Evolutionary conservation across 352 stramenopile species (phyloP), one percentile per base, ranked within the genome.

Genomic region (Phytophthora hibernalis): DNA sequence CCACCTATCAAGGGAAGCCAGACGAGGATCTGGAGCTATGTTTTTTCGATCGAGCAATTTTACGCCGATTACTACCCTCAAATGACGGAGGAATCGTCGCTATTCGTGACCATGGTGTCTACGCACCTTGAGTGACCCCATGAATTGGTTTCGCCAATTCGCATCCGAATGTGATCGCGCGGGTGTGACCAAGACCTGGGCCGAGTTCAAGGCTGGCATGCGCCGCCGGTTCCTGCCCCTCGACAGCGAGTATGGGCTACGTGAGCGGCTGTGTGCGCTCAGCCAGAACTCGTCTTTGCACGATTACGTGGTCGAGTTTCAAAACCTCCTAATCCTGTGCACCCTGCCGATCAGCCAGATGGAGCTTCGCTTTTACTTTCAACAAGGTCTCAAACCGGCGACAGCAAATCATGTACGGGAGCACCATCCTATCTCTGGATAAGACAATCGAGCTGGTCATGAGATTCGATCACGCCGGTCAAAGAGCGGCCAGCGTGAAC

Each of bases 101-200:
- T 31, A 12, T 49, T 59, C 18, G 37, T 59, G 7, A 38, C 13
- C 3, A 59, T 59, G 52, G 35, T 50, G 3, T 40, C 22, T 10
- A 40, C 37, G 15, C 37, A 59, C 26, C 16, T 50, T 35, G 16
- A 18, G 16, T 24, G 21, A 51, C 44, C 1, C 44, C 44, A 59
- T 50, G 52, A 49, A 50, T 26, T 59, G 52, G 37, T 40, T 50
- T 3, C 18, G 52, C 10, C 44, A 51, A 18, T 37, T 59, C 15
- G 20, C 22, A 15, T 9, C 22, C 1, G 37, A 59, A 24, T 59
- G 52, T 13, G 52, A 59, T 3, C n/a, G 28, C 3, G 30, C 30
- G 26, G 48, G 48, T 4, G 24, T 13, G 16, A 54, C 48, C 15
- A 54, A 54, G 28, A 16, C 28, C 1, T 54, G 48, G 48, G 28